Evolutionary conservation across 179 eudicot genomes (phyloP).

Genomic region (Camellia oleifera): DNA sequence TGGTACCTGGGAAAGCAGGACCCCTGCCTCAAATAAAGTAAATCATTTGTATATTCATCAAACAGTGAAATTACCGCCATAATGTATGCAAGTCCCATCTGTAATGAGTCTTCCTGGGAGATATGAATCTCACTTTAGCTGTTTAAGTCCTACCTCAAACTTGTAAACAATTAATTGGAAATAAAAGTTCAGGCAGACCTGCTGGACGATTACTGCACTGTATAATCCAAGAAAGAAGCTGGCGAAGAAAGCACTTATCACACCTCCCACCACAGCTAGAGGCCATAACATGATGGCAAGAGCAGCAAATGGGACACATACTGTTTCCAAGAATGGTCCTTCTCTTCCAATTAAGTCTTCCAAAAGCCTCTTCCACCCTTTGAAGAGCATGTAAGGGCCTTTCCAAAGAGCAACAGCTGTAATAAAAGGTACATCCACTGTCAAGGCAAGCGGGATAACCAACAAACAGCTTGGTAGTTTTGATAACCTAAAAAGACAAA

Average conservation of each 20-base stretch:
- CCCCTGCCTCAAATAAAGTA: conserved; percentile 75
- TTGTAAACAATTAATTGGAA: background rate
- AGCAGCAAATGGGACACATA: conserved; percentile 92
- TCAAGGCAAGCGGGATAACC: conserved; percentile 46
- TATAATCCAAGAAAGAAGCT: conserved; percentile 77
- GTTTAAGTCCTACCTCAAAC: background rate
- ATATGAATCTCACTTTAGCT: conserved; percentile 1
- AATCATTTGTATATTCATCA: conserved; percentile 78
- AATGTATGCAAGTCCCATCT: conserved; percentile 73
- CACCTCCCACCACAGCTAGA: conserved; percentile 66
- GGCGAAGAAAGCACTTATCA: conserved; percentile 58
- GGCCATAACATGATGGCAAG: conserved; percentile 88
- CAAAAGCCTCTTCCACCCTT: conserved; percentile 87
- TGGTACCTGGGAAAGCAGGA: conserved; percentile 85
- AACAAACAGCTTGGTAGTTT: conserved; percentile 61
- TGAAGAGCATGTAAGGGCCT: conserved; percentile 82
- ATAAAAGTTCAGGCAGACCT: conserved; percentile 33
- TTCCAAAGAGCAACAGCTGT: conserved; percentile 76
- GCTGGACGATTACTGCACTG: conserved; percentile 68
- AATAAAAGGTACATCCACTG: conserved; percentile 63
- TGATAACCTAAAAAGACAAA: conserved; percentile 36
- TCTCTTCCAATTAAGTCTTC: conserved; percentile 86
- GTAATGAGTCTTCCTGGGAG: conserved; percentile 66
- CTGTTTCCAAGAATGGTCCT: conserved; percentile 89
- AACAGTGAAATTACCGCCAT: conserved; percentile 70